phyloP scores from a whole-genome alignment of 495 filamentous ascomycete genomes.

The Daldinia grandis region DNA sequence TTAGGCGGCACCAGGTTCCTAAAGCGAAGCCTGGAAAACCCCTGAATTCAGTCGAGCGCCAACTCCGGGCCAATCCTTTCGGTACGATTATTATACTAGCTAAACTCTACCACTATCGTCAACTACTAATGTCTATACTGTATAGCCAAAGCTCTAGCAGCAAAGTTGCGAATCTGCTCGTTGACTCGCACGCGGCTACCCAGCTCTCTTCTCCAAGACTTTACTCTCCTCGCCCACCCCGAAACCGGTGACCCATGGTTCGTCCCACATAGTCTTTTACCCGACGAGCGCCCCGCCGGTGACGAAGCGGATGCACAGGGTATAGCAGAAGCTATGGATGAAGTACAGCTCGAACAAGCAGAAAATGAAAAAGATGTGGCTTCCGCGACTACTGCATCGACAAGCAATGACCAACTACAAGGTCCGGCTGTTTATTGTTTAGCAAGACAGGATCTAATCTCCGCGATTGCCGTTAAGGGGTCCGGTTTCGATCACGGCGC shows the following conservation, averaged over 20 bases:
- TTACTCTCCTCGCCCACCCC: conserved; percentile 66
- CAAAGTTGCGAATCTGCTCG: conserved; percentile 67
- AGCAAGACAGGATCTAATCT: conserved; percentile 40
- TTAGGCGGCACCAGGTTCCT: conserved; percentile 30
- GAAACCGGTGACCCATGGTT: conserved; percentile 64
- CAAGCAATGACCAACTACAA: not conserved
- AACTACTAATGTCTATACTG: conserved; percentile 40
- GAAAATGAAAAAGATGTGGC: not conserved
- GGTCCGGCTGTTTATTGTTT: conserved; percentile 27
- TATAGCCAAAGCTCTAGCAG: conserved; percentile 69
- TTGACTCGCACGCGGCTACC: conserved; percentile 67
- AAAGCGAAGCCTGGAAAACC: conserved; percentile 51
- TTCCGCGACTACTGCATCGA: not conserved
- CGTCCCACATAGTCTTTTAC: conserved; percentile 61
- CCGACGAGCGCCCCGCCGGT: conserved; percentile 38
- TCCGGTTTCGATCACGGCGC: not conserved
- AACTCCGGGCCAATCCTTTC: conserved; percentile 66
- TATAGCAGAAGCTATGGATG: conserved; percentile 3
- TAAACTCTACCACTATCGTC: conserved; percentile 31
- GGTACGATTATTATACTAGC: conserved; percentile 53
- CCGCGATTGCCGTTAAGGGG: conserved; percentile 4
- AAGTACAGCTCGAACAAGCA: not conserved
- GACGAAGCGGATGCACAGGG: conserved; percentile 3
- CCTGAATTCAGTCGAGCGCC: conserved; percentile 53
- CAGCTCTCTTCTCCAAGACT: conserved; percentile 68